Percentiles rank a stretch among this genome's conserved stretches.
Conservation (phyloP, 1,139 yeast genomes). For the Yamadazyma friedrichii region DNA sequence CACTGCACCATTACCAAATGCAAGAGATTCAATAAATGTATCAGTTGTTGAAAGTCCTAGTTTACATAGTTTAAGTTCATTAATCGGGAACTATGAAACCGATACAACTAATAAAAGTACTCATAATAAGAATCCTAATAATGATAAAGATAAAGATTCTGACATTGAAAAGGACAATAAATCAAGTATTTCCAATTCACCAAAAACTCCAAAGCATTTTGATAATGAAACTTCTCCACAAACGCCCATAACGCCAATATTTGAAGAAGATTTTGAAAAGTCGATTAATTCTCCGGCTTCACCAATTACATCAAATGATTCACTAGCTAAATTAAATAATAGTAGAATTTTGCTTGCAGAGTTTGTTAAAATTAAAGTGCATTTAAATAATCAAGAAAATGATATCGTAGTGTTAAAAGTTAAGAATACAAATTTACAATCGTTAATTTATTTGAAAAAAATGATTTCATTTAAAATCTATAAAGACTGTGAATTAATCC, state of each 20-base stretch:
- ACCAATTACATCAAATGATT: conserved; percentile 10
- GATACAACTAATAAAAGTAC: not conserved
- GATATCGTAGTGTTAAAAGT: conserved; percentile 34
- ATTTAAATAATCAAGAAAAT: conserved; percentile 29
- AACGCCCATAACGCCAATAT: conserved; percentile 23
- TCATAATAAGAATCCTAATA: not conserved
- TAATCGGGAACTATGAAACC: conserved; percentile 23
- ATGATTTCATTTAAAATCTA: conserved; percentile 33
- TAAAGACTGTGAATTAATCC: conserved; percentile 29
- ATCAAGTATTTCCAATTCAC: conserved; percentile 14
- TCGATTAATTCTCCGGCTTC: conserved; percentile 6
- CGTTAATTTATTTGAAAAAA: conserved; percentile 31
- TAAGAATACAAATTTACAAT: conserved; percentile 24
- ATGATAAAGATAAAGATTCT: not conserved
- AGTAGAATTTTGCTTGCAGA: conserved; percentile 12
- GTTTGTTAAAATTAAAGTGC: conserved; percentile 31
- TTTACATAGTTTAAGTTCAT: conserved; percentile 23
- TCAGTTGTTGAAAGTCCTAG: conserved; percentile 15
- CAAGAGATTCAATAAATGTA: not conserved
- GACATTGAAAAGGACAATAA: conserved; percentile 11
- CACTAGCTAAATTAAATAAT: not conserved
- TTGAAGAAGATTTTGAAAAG: not conserved
- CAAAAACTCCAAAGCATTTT: conserved; percentile 12
- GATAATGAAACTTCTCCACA: conserved; percentile 15
- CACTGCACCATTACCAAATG: conserved; percentile 27